A percentile compares a stretch with the other conserved stretches of the same genome.
Evolutionary conservation across 805 yeast species (phyloP).

Genomic region (Cyberlindnera lachancei): DNA sequence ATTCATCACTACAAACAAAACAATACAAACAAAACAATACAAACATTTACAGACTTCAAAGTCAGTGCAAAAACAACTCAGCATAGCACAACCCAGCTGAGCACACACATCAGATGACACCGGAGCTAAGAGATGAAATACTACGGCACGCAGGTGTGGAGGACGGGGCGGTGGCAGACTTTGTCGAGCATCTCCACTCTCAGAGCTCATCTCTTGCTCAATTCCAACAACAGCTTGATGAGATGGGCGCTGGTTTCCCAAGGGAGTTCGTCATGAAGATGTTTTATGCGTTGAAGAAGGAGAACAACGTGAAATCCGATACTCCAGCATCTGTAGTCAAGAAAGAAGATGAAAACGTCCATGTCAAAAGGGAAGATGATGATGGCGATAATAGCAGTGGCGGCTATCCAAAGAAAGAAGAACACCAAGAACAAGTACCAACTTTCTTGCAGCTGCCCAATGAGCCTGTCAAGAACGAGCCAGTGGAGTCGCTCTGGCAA

Average conservation of each 20-base stretch:
- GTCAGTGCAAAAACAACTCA: too few relatives aligned
- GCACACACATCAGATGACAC: too few relatives aligned
- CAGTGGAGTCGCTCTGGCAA: constrained; percentile 9
- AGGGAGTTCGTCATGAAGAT: constrained; percentile 16
- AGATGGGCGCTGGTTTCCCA: constrained; percentile 37
- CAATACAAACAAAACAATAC: too few relatives aligned
- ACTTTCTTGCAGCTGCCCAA: constrained; percentile 15
- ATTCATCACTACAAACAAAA: too few relatives aligned
- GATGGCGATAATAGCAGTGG: too few relatives aligned
- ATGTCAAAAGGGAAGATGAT: constrained; percentile 5
- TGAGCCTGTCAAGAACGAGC: constrained; percentile 15
- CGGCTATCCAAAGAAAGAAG: constrained; percentile 25
- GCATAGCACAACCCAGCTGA: too few relatives aligned
- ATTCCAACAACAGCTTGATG: constrained; percentile 31
- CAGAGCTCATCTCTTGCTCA: constrained; percentile 25
- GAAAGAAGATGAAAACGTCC: too few relatives aligned
- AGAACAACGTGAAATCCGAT: constrained; percentile 4
- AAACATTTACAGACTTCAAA: too few relatives aligned
- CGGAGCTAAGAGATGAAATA: too few relatives aligned
- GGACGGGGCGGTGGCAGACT: constrained; percentile 40
- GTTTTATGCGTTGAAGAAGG: constrained; percentile 6
- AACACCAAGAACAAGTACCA: constrained; percentile 6
- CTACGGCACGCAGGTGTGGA: constrained; percentile 26
- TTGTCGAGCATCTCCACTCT: constrained; percentile 32
- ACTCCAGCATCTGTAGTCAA: background rate